These are phyloP conservation scores for Lentinula lateritia DNA, from an alignment of 768 basidiomycete genomes.

Conservation along the genomic window DNA sequence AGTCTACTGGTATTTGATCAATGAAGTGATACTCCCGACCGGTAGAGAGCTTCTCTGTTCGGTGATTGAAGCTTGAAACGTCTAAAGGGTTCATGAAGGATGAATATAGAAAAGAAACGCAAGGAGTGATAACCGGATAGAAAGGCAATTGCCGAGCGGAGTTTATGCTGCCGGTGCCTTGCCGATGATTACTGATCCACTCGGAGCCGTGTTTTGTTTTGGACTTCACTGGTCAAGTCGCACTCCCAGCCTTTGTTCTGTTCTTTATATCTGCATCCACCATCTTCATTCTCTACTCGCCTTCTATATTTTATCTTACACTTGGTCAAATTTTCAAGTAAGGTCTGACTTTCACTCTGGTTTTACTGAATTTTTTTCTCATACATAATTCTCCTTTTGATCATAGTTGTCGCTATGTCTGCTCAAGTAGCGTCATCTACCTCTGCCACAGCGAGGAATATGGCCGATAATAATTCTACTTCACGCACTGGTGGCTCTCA, in stretches of 20 bases:
- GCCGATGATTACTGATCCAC: neutral
- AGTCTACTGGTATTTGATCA: constrained; percentile 52
- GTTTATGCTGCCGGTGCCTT: constrained; percentile 2
- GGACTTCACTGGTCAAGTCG: constrained; percentile 1
- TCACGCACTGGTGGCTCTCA: constrained; percentile 10
- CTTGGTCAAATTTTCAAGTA: constrained; percentile 28
- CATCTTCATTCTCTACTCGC: neutral
- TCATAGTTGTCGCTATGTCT: constrained; percentile 38
- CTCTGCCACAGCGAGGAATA: constrained; percentile 24
- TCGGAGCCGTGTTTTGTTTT: constrained; percentile 4
- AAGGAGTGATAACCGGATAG: constrained; percentile 6
- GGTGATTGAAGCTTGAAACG: constrained; percentile 48
- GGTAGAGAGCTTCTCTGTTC: constrained; percentile 45
- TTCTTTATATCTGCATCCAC: constrained; percentile 11
- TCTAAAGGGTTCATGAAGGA: constrained; percentile 33
- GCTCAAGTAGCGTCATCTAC: constrained; percentile 31
- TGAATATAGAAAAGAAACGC: constrained; percentile 6
- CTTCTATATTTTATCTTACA: constrained; percentile 14
- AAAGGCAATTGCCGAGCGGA: neutral
- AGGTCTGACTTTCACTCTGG: constrained; percentile 17
- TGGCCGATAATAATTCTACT: constrained; percentile 13
- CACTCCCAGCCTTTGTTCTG: constrained; percentile 7
- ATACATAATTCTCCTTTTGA: constrained; percentile 11
- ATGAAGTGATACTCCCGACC: constrained; percentile 67
- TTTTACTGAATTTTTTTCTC: constrained; percentile 11